phyloP scores from a whole-genome alignment of 2,329 filamentous ascomycete species.

The Sporothrix pallida region DNA sequence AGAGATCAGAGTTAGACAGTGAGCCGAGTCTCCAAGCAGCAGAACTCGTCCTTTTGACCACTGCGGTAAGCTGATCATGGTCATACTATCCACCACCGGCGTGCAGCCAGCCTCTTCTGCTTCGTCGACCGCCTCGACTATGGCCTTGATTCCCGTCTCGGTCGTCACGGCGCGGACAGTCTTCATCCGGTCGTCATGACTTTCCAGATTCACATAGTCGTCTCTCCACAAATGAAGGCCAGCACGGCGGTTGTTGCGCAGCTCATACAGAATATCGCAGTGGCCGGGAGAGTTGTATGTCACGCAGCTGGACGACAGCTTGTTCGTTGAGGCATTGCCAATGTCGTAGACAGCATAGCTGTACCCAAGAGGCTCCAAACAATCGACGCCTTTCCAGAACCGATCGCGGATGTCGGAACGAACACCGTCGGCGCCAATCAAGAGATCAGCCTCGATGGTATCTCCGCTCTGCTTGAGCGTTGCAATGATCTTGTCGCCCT shows the following conservation, averaged over 20 bases:
- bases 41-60: slow-evolving; percentile 3
- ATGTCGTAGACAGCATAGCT: neutral
- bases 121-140: neutral
- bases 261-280: neutral
- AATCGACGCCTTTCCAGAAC: neutral
- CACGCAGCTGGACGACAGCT: neutral
- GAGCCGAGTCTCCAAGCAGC: neutral
- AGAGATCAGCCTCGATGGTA: neutral
- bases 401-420: neutral
- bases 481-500: neutral
- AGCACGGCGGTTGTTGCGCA: neutral
- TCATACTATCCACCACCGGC: neutral
- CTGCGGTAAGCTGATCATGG: neutral
- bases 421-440: neutral
- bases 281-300: neutral
- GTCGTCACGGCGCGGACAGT: neutral
- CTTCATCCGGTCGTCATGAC: neutral
- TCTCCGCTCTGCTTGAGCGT: neutral
- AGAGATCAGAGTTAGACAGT: neutral
- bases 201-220: neutral
- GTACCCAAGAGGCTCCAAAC: neutral
- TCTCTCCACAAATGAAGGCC: neutral
- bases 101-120: neutral
- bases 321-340: neutral
- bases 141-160: neutral